These are phyloP conservation scores for Phalaenopsis equestris DNA, from an alignment of 106 monocot species.

Conservation along the genomic window DNA sequence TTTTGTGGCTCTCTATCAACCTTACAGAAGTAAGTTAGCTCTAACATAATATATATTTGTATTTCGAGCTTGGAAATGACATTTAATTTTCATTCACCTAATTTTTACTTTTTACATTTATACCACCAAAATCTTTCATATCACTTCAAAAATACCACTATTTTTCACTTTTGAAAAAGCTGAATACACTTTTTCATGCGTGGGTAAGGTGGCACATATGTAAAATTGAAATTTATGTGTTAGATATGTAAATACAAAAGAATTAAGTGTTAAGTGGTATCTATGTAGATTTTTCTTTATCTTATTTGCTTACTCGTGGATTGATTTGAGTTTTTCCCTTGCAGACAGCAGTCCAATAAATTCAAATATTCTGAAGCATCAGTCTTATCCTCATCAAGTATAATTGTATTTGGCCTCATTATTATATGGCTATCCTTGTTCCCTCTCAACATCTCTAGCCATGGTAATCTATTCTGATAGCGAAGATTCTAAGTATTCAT, in stretches of 20 bases:
- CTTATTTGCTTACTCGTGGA: neutral
- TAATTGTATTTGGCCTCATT: constrained; percentile 19
- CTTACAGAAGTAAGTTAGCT: constrained; percentile 63
- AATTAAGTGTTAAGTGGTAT: no score
- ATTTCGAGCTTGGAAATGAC: neutral
- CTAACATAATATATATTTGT: neutral
- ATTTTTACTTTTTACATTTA: no score
- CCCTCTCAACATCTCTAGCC: neutral
- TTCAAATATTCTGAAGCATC: constrained; percentile 40
- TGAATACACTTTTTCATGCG: no score
- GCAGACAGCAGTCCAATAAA: constrained; percentile 46
- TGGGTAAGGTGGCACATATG: no score
- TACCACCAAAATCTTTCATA: no score
- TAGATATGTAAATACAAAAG: no score
- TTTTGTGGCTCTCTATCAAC: constrained; percentile 78
- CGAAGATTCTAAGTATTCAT: no score
- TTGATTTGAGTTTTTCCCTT: constrained; percentile 1
- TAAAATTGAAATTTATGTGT: no score
- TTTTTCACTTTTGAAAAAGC: no score
- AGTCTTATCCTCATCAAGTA: neutral
- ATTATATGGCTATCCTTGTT: constrained; percentile 6
- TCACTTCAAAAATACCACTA: no score
- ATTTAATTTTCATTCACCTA: no score
- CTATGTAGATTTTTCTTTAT: no score
- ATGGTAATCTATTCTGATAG: neutral